Conservation (phyloP, 257 asterid genomes). For the Knoxia roxburghii region DNA sequence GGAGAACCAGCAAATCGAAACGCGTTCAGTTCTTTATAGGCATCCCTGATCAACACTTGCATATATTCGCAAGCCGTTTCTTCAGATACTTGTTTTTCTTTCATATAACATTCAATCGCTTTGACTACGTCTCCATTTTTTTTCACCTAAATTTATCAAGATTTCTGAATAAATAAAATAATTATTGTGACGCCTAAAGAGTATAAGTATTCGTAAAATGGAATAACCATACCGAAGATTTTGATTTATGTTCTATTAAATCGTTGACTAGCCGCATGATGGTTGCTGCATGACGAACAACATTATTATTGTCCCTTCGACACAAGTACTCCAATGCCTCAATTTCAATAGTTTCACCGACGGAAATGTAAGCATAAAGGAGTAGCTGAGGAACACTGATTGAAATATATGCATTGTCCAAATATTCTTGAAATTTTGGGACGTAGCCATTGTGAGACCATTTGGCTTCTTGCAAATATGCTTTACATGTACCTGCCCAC, state of each 20-base stretch:
- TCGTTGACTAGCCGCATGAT: conserved; percentile 41
- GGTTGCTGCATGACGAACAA: conserved; percentile 22
- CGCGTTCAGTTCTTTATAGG: conserved; percentile 36
- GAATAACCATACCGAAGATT: too few relatives aligned
- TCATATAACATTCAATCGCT: conserved; percentile 43
- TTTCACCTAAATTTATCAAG: not conserved
- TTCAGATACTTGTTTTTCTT: conserved; percentile 23
- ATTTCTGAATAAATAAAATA: too few relatives aligned
- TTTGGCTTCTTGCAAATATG: not conserved
- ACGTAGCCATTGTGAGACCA: not conserved
- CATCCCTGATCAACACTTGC: conserved; percentile 6
- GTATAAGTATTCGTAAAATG: too few relatives aligned
- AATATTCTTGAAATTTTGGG: not conserved
- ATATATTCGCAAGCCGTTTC: conserved; percentile 23
- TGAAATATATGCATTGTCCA: conserved; percentile 24
- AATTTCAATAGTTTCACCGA: conserved; percentile 22
- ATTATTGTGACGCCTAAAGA: not conserved
- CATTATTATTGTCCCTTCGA: conserved; percentile 1
- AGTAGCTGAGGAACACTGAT: conserved; percentile 26
- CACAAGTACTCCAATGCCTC: conserved; percentile 19
- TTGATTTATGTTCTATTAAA: conserved; percentile 10
- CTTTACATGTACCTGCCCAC: conserved; percentile 15
- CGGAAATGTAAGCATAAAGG: conserved; percentile 27
- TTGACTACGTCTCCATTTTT: conserved; percentile 25
- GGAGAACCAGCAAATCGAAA: not conserved